Evolutionary conservation across 192 early-diverging fungal species (phyloP).

Genomic region (Rhizophagus prolifer): DNA sequence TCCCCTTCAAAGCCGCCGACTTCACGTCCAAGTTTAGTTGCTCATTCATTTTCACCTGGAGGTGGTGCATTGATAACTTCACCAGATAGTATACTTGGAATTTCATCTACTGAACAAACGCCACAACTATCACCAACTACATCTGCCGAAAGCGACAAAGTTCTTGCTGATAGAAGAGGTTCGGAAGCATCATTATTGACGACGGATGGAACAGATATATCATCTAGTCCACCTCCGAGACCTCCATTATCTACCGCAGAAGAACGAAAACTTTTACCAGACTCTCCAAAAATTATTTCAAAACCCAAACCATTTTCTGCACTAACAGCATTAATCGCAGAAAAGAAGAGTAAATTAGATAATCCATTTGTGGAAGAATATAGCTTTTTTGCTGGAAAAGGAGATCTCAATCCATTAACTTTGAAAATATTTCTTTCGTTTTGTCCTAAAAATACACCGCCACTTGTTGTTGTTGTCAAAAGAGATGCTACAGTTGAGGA

Average conservation of each 20-base stretch:
- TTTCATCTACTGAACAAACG: slow-evolving; percentile 28
- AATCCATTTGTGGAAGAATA: slow-evolving; percentile 75
- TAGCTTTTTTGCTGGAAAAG: slow-evolving; percentile 60
- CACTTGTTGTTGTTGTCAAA: slow-evolving; percentile 70
- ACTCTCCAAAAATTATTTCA: slow-evolving; percentile 28
- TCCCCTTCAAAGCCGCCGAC: slow-evolving; percentile 46
- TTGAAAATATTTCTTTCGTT: slow-evolving; percentile 67
- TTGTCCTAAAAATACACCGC: slow-evolving; percentile 42
- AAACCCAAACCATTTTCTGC: slow-evolving; percentile 50
- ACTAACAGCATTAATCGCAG: slow-evolving; percentile 60
- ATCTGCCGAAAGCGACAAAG: slow-evolving; percentile 25
- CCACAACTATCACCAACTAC: slow-evolving; percentile 27
- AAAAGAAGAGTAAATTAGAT: slow-evolving; percentile 54
- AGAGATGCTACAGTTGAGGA: slow-evolving; percentile 86
- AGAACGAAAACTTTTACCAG: slow-evolving; percentile 19
- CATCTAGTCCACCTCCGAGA: slow-evolving; percentile 33
- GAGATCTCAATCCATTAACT: slow-evolving; percentile 55
- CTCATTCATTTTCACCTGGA: slow-evolving; percentile 12
- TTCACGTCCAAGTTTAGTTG: slow-evolving; percentile 13
- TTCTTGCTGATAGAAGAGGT: slow-evolving; percentile 16
- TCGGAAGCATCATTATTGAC: slow-evolving; percentile 23
- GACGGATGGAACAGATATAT: slow-evolving; percentile 22
- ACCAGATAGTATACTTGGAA: slow-evolving; percentile 24
- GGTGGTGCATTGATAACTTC: slow-evolving; percentile 23
- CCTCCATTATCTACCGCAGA: slow-evolving; percentile 21